Evolutionary conservation across 805 yeast genomes (phyloP).

Genomic region (Sugiyamaella smithiae): DNA sequence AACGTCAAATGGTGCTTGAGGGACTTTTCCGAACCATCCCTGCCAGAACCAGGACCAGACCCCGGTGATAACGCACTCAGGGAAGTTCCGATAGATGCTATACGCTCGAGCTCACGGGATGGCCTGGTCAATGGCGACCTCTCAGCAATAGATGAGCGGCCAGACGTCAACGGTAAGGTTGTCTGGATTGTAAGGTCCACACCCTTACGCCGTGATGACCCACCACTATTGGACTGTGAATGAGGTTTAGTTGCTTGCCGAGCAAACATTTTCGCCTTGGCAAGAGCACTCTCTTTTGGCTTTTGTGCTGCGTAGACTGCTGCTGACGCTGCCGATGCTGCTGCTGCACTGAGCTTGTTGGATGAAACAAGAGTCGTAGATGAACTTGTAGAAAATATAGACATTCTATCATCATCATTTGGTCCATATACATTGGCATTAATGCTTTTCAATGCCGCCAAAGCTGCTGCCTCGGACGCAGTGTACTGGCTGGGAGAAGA

Average conservation of each 20-base stretch:
- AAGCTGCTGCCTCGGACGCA: slow-evolving; percentile 28
- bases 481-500: slow-evolving; percentile 15
- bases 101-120: slow-evolving; percentile 36
- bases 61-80: neutral
- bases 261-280: slow-evolving; percentile 36
- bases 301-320: slow-evolving; percentile 26
- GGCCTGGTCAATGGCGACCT: slow-evolving; percentile 34
- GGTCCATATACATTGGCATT: neutral
- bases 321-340: slow-evolving; percentile 33
- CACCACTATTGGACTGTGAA: slow-evolving; percentile 11
- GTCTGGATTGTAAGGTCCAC: slow-evolving; percentile 30
- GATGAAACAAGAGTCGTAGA: neutral
- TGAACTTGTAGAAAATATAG: slow-evolving; percentile 2
- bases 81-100: slow-evolving; percentile 34
- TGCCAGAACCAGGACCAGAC: slow-evolving; percentile 3
- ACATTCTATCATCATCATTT: slow-evolving; percentile 1
- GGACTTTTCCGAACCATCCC: slow-evolving; percentile 19
- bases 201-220: slow-evolving; percentile 12
- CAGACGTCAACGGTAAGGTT: slow-evolving; percentile 23
- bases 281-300: slow-evolving; percentile 25
- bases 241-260: slow-evolving; percentile 31
- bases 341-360: slow-evolving; percentile 25
- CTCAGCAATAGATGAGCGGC: slow-evolving; percentile 28
- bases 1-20: slow-evolving; percentile 38
- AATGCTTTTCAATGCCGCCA: slow-evolving; percentile 24